phyloP scores from a whole-genome alignment of 768 basidiomycete species.

The Rhizopogon roseolus region DNA sequence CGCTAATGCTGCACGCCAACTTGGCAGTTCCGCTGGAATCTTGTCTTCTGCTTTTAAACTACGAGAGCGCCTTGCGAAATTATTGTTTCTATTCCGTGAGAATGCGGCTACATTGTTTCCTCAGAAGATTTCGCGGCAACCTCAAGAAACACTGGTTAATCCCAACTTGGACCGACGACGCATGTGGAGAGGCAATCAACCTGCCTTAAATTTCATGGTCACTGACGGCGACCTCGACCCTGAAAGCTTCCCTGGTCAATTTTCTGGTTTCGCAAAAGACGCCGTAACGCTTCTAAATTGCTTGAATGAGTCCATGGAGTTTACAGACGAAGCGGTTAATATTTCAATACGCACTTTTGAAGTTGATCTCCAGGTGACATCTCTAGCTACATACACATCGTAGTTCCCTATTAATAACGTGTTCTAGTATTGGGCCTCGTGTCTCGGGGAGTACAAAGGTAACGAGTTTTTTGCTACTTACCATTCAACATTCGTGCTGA shows the following conservation, averaged over 20 bases:
- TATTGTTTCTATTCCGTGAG: conserved; percentile 47
- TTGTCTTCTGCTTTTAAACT: conserved; percentile 49
- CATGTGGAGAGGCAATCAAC: conserved; percentile 29
- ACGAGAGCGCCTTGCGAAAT: conserved; percentile 45
- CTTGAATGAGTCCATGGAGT: conserved; percentile 54
- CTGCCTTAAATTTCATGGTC: conserved; percentile 30
- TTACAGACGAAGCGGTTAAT: conserved; percentile 48
- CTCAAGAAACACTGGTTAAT: conserved; percentile 33
- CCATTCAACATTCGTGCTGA: neutral
- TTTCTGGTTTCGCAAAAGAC: conserved; percentile 42
- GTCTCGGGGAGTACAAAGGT: conserved; percentile 44
- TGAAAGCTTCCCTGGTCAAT: conserved; percentile 43
- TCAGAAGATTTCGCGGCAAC: conserved; percentile 36
- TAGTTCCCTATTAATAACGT: conserved; percentile 2
- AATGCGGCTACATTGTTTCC: conserved; percentile 57
- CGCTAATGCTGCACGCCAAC: conserved; percentile 49
- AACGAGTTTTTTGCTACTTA: conserved; percentile 1
- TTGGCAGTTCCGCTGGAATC: conserved; percentile 53
- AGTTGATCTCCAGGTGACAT: conserved; percentile 42
- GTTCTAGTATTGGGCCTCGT: conserved; percentile 49
- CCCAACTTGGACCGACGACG: conserved; percentile 26
- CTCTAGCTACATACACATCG: neutral
- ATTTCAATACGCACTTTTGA: conserved; percentile 45
- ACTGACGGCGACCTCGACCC: conserved; percentile 40
- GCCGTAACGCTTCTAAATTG: conserved; percentile 49